Conservation (phyloP, 1,284 basidiomycete species). For the Flammula alnicola region DNA sequence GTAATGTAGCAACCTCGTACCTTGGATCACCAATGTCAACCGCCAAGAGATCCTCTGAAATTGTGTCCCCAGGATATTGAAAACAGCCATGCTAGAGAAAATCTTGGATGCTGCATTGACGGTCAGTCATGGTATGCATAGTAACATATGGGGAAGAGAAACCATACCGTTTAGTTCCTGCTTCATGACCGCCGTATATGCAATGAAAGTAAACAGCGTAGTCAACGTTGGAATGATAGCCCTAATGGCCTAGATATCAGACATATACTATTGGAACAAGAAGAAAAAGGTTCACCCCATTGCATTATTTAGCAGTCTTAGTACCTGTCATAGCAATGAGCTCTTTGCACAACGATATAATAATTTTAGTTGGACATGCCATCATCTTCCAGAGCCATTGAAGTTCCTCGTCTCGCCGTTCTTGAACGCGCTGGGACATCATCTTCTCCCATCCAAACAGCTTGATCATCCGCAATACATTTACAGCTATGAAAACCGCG, state of each 20-base stretch:
- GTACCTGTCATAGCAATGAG: no score
- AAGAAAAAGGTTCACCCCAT: no score
- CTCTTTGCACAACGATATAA: no score
- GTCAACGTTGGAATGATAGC: constrained; percentile 64
- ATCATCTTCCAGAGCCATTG: constrained; percentile 45
- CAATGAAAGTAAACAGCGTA: constrained; percentile 70
- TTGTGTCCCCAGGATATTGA: constrained; percentile 29
- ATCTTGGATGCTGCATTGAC: constrained; percentile 18
- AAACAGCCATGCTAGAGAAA: constrained; percentile 29
- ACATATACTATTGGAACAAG: no score
- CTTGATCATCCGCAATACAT: constrained; percentile 48
- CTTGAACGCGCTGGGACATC: constrained; percentile 52
- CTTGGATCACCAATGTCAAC: constrained; percentile 14
- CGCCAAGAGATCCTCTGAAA: constrained; percentile 14
- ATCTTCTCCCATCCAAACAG: constrained; percentile 60
- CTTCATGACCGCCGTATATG: constrained; percentile 52
- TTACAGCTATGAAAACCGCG: background rate
- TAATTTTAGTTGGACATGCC: constrained; percentile 26
- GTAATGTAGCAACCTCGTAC: constrained; percentile 8
- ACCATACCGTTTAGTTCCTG: constrained; percentile 30
- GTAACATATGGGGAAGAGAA: no score
- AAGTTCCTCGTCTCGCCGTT: constrained; percentile 63
- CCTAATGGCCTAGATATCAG: constrained; percentile 40
- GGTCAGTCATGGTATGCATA: background rate
- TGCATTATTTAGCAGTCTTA: no score